Evolutionary conservation across 2,329 filamentous ascomycete genomes (phyloP).

Genomic region (Periconia sp.): DNA sequence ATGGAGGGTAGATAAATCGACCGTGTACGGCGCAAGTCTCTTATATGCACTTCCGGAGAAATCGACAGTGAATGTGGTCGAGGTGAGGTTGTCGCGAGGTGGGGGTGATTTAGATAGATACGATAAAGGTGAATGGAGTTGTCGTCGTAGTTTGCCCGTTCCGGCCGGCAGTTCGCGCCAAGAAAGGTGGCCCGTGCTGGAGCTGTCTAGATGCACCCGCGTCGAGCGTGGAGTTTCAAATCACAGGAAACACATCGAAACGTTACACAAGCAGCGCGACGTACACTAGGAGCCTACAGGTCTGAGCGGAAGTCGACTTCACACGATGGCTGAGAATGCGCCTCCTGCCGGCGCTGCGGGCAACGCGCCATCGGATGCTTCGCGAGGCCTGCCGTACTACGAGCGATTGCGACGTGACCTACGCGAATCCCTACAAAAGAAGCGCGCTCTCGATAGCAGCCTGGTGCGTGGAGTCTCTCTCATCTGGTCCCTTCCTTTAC

Average conservation of each 20-base stretch:
- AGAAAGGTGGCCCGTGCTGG: conserved; percentile 11
- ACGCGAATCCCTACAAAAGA: conserved; percentile 67
- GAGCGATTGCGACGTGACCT: conserved; percentile 70
- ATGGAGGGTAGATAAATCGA: conserved; percentile 1
- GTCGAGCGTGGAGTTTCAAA: not conserved
- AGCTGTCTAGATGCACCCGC: not conserved
- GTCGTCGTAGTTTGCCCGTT: conserved; percentile 2
- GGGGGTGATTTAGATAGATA: not conserved
- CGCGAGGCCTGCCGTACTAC: conserved; percentile 65
- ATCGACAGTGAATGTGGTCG: conserved; percentile 2
- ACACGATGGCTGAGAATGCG: conserved; percentile 53
- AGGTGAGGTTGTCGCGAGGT: conserved; percentile 12
- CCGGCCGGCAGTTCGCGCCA: conserved; percentile 7
- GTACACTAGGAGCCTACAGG: not conserved
- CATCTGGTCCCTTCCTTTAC: conserved; percentile 4
- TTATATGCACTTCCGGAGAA: conserved; percentile 10
- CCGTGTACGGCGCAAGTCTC: conserved; percentile 8
- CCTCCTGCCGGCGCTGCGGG: conserved; percentile 38
- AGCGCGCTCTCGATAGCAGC: conserved; percentile 63
- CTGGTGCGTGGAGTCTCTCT: conserved; percentile 48
- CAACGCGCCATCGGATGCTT: conserved; percentile 47
- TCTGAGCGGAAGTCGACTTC: not conserved
- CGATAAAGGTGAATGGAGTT: not conserved
- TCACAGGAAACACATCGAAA: not conserved
- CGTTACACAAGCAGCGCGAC: not conserved